phyloP scores from a whole-genome alignment of 2,329 filamentous ascomycete genomes.

The Hymenoscyphus fraxineus region DNA sequence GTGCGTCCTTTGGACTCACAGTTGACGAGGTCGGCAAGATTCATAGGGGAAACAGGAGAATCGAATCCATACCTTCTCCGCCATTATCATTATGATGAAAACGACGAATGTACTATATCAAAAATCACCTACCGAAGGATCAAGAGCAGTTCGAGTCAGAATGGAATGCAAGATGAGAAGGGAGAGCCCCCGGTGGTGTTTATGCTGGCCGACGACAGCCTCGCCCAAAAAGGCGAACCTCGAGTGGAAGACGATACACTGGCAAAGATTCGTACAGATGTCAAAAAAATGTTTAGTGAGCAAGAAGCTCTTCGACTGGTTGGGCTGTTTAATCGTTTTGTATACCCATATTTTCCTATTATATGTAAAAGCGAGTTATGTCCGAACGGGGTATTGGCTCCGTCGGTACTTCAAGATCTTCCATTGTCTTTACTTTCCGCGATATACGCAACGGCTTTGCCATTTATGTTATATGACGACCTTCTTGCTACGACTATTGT shows the following conservation, averaged over 20 bases:
- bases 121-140: constrained; percentile 34
- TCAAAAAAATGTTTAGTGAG: constrained; percentile 31
- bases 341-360: constrained; percentile 44
- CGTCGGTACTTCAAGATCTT: constrained; percentile 34
- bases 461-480: constrained; percentile 43
- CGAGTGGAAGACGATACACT: constrained; percentile 31
- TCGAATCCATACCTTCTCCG: constrained; percentile 33
- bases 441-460: constrained; percentile 43
- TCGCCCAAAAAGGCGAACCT: constrained; percentile 33
- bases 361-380: constrained; percentile 37
- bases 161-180: constrained; percentile 25
- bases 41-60: constrained; percentile 35
- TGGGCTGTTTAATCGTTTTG: constrained; percentile 40
- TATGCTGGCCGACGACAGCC: constrained; percentile 33
- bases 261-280: constrained; percentile 27
- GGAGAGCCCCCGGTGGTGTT: constrained; percentile 33
- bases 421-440: constrained; percentile 40
- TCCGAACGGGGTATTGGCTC: constrained; percentile 25
- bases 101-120: constrained; percentile 34
- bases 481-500: constrained; percentile 34
- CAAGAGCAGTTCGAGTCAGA: constrained; percentile 21
- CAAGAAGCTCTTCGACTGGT: constrained; percentile 38
- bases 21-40: constrained; percentile 27
- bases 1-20: constrained; percentile 31
- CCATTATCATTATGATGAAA: constrained; percentile 32